These are phyloP conservation scores for Xylaria grammica DNA, from an alignment of 495 filamentous ascomycete genomes.

Conservation along the genomic window DNA sequence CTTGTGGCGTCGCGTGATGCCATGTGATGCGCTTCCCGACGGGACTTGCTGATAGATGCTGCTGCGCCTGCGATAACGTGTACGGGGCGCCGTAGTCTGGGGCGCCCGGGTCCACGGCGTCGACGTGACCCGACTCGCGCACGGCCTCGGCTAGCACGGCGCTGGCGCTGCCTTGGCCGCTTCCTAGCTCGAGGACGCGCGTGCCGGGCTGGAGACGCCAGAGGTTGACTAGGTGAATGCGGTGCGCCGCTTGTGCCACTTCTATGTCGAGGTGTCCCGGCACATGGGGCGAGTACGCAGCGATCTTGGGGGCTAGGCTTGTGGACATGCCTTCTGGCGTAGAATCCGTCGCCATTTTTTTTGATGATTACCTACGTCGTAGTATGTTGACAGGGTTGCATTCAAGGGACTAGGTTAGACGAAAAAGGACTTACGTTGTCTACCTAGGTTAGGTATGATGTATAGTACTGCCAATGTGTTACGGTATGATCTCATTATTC, in stretches of 20 bases:
- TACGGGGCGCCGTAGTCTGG: conserved; percentile 50
- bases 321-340: too few species aligned
- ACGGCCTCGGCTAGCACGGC: conserved; percentile 53
- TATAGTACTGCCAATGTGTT: too few species aligned
- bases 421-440: too few species aligned
- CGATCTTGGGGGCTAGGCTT: conserved; percentile 31
- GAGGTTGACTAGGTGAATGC: conserved; percentile 44
- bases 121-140: conserved; percentile 46
- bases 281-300: conserved; percentile 31
- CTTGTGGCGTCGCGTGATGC: conserved; percentile 36
- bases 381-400: too few species aligned
- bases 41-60: conserved; percentile 38
- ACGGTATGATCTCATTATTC: too few species aligned
- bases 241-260: conserved; percentile 51
- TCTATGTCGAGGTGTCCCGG: conserved; percentile 40
- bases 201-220: conserved; percentile 45
- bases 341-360: too few species aligned
- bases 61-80: conserved; percentile 46
- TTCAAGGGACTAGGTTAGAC: too few species aligned
- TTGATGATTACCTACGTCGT: too few species aligned
- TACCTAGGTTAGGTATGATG: too few species aligned
- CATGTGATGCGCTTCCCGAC: conserved; percentile 50
- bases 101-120: conserved; percentile 55
- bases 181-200: conserved; percentile 59
- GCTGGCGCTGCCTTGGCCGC: conserved; percentile 60